These are phyloP conservation scores for Pleurotus salmoneostramineus DNA, from an alignment of 768 basidiomycete genomes.

Conservation along the genomic window DNA sequence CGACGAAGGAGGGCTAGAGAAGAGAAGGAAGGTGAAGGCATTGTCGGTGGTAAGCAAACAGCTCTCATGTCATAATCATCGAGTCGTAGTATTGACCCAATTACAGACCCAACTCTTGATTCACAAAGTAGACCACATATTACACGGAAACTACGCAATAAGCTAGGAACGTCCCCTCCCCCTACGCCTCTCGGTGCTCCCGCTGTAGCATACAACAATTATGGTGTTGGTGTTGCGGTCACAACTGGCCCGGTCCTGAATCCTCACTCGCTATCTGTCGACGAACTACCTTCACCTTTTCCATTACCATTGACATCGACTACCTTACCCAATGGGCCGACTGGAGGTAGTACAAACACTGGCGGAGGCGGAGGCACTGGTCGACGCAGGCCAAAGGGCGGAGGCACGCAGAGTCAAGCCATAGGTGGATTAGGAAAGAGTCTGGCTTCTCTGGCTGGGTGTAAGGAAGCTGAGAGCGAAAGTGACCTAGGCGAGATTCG, in stretches of 20 bases:
- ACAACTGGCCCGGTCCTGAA: conserved; percentile 70
- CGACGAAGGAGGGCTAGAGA: conserved; percentile 73
- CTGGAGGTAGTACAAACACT: conserved; percentile 20
- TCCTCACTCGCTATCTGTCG: conserved; percentile 81
- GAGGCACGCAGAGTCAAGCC: conserved; percentile 49
- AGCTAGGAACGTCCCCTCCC: conserved; percentile 65
- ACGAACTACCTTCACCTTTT: conserved; percentile 85
- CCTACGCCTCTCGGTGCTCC: conserved; percentile 59
- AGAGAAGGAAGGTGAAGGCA: conserved; percentile 89
- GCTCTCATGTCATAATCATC: neutral
- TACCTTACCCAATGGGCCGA: conserved; percentile 30
- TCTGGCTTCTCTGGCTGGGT: conserved; percentile 45
- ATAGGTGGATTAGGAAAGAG: conserved; percentile 75
- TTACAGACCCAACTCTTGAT: conserved; percentile 67
- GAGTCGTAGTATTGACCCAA: neutral
- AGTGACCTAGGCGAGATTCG: conserved; percentile 76
- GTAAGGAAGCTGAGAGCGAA: conserved; percentile 72
- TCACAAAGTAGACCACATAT: conserved; percentile 75
- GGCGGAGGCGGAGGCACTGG: conserved; percentile 32
- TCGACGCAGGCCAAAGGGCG: conserved; percentile 49
- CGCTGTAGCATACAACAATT: conserved; percentile 32
- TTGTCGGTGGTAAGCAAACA: conserved; percentile 50
- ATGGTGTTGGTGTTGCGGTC: conserved; percentile 46
- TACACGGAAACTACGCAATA: conserved; percentile 82
- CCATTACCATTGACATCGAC: conserved; percentile 67